Base-by-base conservation (phyloP, 768 basidiomycete species). In the Lactarius pseudohatsudake region DNA sequence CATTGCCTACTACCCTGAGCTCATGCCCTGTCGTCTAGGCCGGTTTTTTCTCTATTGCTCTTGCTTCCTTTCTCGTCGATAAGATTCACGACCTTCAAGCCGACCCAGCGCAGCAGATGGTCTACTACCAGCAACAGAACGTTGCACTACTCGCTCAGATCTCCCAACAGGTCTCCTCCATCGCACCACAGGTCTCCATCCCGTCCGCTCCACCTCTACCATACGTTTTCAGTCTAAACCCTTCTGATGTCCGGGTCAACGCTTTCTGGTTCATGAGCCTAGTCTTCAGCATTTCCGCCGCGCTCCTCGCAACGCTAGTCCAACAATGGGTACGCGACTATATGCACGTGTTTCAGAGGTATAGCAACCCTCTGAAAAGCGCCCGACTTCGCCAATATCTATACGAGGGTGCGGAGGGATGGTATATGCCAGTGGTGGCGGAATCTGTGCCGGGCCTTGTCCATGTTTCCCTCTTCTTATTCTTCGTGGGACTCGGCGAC, bases 321-420 rank as follows among this genome's bases (percentile, higher is more conserved):
- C 79, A 85, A 69, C 80, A 82, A 64, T 85, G 84, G 84, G 73
- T 79, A 1, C 76, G 79, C 13, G 75, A 78, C 47, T 81, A 81
- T 62, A 47, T 66, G 54, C 62, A 62, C 16, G 43, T 67, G 61
- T 69, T 75, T 74, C 38, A 74, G 76, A 34, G 68, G 74, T 30
- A 76, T 78, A 2, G 74, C 64, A 64, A 32, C 16, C 65, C 45
- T 30, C 55, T 38, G 22, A 79, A 64, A 64, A 79, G 79, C 22
- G 80, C 80, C 1, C 74, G 81, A 28, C 75, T 82, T 1, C 76
- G 78, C 22, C 76, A 81, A 8, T 83, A 55, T 26, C 61, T 62
- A 13, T 59, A 78, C 64, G 74, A 77, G 43, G 80, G 80, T 26
- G 68, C 82, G 32, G 74, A 76, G 26, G 72, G 68, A 55, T 84